phyloP scores from a whole-genome alignment of 306 rosid species.

The Trichosanthes truncata region DNA sequence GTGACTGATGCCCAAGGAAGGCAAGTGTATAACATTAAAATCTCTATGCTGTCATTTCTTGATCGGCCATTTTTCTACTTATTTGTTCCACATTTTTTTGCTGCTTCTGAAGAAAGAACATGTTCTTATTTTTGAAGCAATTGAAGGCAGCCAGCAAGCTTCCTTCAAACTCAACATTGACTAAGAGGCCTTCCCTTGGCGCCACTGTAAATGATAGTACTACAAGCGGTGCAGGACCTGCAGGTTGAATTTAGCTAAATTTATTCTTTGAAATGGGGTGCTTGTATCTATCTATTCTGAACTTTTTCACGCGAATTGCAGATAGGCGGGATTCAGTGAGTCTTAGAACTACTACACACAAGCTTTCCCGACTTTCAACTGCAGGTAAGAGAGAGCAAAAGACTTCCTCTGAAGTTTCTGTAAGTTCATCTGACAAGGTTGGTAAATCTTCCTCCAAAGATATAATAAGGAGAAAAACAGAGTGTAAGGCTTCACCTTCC shows the following conservation, averaged over 20 bases:
- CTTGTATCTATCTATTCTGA: not conserved
- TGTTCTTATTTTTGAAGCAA: slow-evolving; percentile 36
- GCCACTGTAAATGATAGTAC: slow-evolving; percentile 34
- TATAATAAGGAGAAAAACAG: slow-evolving; percentile 32
- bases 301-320: slow-evolving; percentile 24
- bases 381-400: slow-evolving; percentile 33
- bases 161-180: slow-evolving; percentile 36
- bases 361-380: slow-evolving; percentile 21
- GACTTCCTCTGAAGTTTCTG: slow-evolving; percentile 32
- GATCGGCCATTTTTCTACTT: not conserved
- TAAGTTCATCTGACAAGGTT: slow-evolving; percentile 27
- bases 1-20: not conserved
- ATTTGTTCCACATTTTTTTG: not conserved
- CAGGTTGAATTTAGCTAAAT: slow-evolving; percentile 29
- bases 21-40: not conserved
- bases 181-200: slow-evolving; percentile 58
- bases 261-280: slow-evolving; percentile 5
- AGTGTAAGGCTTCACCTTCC: slow-evolving; percentile 27
- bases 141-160: slow-evolving; percentile 43
- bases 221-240: slow-evolving; percentile 20
- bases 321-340: slow-evolving; percentile 37
- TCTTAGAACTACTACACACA: slow-evolving; percentile 30
- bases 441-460: slow-evolving; percentile 38
- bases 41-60: not conserved
- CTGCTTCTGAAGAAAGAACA: not conserved